Conservation (phyloP, 768 basidiomycete genomes). For the Kwoniella heveanensis region DNA sequence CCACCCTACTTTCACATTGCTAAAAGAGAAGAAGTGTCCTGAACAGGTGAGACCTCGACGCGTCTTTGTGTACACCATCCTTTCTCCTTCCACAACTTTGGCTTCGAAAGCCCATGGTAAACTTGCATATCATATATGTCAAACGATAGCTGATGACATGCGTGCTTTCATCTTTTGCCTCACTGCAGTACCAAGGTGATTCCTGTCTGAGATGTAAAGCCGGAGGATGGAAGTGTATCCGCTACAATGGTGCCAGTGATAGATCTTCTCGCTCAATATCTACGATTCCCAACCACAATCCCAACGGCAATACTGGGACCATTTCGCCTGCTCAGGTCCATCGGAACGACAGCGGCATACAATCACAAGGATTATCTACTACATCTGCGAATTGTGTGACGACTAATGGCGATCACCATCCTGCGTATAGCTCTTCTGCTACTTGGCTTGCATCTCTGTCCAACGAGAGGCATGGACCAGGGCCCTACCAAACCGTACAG, state of each 20-base stretch:
- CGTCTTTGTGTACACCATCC: too few species aligned
- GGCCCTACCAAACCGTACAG: too few species aligned
- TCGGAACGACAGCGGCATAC: too few species aligned
- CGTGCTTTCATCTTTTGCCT: too few species aligned
- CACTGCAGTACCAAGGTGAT: background rate
- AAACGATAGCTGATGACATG: background rate
- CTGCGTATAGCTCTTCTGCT: background rate
- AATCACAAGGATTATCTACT: too few species aligned
- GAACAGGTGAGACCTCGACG: background rate
- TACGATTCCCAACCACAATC: background rate
- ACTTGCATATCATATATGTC: too few species aligned
- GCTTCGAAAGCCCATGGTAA: too few species aligned
- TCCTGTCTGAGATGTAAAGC: background rate
- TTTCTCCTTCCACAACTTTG: too few species aligned
- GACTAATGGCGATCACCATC: background rate
- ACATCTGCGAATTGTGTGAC: too few species aligned
- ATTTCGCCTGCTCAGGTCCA: too few species aligned
- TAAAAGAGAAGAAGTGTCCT: constrained; percentile 3
- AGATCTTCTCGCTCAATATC: background rate
- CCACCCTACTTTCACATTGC: background rate
- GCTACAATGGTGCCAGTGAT: background rate
- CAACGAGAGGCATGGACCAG: background rate
- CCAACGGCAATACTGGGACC: background rate
- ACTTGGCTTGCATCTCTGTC: background rate
- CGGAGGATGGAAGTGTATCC: constrained; percentile 6